Conservation (phyloP, 176 grass and related monocot species). For the Pontederia crassipes region DNA sequence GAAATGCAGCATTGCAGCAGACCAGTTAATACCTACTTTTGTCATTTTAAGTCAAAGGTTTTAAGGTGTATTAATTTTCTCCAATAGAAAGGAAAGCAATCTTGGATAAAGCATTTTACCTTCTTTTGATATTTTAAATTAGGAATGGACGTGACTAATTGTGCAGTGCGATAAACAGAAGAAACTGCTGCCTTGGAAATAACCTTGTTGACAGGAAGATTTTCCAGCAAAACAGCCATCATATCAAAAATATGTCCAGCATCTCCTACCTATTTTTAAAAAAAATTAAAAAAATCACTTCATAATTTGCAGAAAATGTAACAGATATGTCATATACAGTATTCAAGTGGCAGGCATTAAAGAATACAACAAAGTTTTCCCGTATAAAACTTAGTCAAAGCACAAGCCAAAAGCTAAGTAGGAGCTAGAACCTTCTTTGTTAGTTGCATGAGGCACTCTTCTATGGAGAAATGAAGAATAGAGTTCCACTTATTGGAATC, state of each 20-base stretch:
- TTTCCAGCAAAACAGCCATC: conserved; percentile 77
- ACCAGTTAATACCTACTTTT: background rate
- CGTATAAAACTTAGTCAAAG: background rate
- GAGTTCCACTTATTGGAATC: conserved; percentile 43
- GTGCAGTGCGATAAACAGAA: conserved; percentile 68
- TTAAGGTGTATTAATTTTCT: conserved; percentile 2
- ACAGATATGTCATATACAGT: background rate
- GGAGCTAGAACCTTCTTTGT: conserved; percentile 53
- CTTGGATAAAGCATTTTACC: conserved; percentile 31
- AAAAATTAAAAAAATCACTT: background rate
- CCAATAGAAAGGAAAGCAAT: background rate
- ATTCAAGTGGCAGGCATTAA: background rate
- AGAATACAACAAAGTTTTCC: background rate
- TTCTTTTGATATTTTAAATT: conserved; percentile 76
- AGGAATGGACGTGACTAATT: conserved; percentile 65
- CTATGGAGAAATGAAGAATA: conserved; percentile 60
- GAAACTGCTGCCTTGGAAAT: conserved; percentile 64
- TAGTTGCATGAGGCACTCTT: conserved; percentile 67
- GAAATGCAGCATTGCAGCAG: conserved; percentile 18
- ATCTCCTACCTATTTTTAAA: conserved; percentile 70
- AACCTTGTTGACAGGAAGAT: conserved; percentile 49
- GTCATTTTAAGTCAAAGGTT: conserved; percentile 12
- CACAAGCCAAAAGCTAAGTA: background rate
- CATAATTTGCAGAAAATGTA: background rate
- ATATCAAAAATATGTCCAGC: conserved; percentile 89